Evolutionary conservation across 2,329 filamentous ascomycete genomes (phyloP).

Genomic region (Hypoxylon sp.): DNA sequence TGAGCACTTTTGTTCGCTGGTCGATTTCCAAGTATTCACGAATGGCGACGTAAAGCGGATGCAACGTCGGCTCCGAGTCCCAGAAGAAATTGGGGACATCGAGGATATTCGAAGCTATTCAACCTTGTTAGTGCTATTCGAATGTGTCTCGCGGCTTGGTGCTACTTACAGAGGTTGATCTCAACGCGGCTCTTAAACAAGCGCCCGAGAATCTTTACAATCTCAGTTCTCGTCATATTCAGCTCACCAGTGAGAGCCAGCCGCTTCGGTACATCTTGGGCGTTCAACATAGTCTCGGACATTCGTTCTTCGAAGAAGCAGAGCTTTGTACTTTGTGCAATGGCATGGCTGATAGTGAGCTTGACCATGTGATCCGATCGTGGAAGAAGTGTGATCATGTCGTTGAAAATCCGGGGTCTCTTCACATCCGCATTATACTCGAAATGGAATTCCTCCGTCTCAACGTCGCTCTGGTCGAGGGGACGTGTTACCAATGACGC

Average conservation of each 20-base stretch:
- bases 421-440: slow-evolving; percentile 92
- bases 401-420: slow-evolving; percentile 94
- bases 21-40: slow-evolving; percentile 99
- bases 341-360: slow-evolving; percentile 95
- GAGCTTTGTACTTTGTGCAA: slow-evolving; percentile 96
- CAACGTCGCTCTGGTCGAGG: slow-evolving; percentile 89
- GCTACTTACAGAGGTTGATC: slow-evolving; percentile 90
- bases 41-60: slow-evolving; percentile 93
- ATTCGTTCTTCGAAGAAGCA: slow-evolving; percentile 97
- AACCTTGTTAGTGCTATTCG: slow-evolving; percentile 44
- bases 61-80: slow-evolving; percentile 95
- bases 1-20: slow-evolving; percentile 94
- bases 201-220: slow-evolving; percentile 90
- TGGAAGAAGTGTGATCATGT: slow-evolving; percentile 97
- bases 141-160: neutral
- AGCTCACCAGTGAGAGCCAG: slow-evolving; percentile 91
- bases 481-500: slow-evolving; percentile 81
- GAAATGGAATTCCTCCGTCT: slow-evolving; percentile 99
- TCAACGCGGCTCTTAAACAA: slow-evolving; percentile 96
- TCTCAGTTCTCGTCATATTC: slow-evolving; percentile 91
- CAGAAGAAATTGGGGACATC: slow-evolving; percentile 98
- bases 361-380: slow-evolving; percentile 98
- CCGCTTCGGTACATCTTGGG: slow-evolving; percentile 90
- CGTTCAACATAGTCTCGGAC: slow-evolving; percentile 92
- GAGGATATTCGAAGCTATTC: slow-evolving; percentile 89